Evolutionary conservation across 208 protist species (phyloP).

Genomic region (Leishmania arabica): DNA sequence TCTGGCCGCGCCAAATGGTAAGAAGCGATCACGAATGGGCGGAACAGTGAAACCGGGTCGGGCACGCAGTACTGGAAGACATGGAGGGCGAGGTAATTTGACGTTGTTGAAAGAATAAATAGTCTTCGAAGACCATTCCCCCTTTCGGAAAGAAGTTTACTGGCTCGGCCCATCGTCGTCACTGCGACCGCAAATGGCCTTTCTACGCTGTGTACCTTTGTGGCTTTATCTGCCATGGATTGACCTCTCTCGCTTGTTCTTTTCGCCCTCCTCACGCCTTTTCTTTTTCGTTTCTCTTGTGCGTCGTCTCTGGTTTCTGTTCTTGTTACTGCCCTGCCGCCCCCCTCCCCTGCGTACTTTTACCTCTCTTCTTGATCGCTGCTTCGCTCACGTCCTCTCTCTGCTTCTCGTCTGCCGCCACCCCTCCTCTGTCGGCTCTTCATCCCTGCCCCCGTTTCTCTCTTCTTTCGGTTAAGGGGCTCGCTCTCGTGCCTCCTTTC

Average conservation of each 20-base stretch:
- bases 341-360: not conserved
- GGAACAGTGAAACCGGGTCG: not conserved
- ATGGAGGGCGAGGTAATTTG: not conserved
- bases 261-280: not conserved
- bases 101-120: not conserved
- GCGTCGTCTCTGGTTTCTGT: not conserved
- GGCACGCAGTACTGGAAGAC: not conserved
- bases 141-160: not conserved
- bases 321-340: not conserved
- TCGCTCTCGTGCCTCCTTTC: not conserved
- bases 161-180: not conserved
- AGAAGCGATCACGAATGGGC: not conserved
- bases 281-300: not conserved
- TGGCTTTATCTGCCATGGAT: not conserved
- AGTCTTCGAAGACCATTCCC: not conserved
- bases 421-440: not conserved
- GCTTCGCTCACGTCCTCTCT: not conserved
- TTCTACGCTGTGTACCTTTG: not conserved
- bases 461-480: not conserved
- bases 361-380: not conserved
- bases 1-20: not conserved
- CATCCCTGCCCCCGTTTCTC: not conserved
- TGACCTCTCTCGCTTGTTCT: slow-evolving; percentile 3
- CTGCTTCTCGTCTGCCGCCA: not conserved
- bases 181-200: not conserved